Evolutionary conservation across 176 grass and related monocot genomes (phyloP).

Genomic region (Cenchrus americanus): DNA sequence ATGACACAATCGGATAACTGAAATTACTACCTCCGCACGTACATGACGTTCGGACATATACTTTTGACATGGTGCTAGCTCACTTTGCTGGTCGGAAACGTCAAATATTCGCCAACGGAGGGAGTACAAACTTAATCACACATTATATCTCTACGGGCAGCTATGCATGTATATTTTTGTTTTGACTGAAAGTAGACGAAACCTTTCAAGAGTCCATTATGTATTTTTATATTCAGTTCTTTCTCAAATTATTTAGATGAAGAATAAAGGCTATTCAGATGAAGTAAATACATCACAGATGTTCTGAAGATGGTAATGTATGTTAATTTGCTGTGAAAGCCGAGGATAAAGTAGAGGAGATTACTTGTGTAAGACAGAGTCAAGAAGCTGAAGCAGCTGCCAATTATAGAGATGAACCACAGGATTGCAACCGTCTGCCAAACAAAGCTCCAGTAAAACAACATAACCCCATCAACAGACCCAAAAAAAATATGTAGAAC

Average conservation of each 20-base stretch:
- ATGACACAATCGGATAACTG: background rate
- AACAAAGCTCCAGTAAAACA: conserved; percentile 8
- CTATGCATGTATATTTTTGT: background rate
- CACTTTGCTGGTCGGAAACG: no score
- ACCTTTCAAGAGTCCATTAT: background rate
- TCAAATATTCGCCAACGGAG: no score
- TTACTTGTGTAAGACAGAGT: conserved; percentile 81
- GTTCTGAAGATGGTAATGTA: no score
- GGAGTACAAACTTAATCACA: background rate
- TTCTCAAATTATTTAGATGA: background rate
- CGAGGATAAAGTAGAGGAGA: background rate
- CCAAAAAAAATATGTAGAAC: no score
- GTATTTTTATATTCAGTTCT: background rate
- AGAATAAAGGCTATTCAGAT: background rate
- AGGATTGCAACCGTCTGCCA: conserved; percentile 65
- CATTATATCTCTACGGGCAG: background rate
- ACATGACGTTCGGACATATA: no score
- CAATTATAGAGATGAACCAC: conserved; percentile 82
- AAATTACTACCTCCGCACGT: no score
- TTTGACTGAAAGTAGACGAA: background rate
- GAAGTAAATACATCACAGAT: background rate
- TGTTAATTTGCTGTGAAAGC: no score
- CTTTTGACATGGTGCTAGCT: no score
- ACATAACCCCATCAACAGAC: background rate
- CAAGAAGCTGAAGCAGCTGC: conserved; percentile 88